phyloP scores from a whole-genome alignment of 2,329 filamentous ascomycete species.

The Lachnellula subtilissima region DNA sequence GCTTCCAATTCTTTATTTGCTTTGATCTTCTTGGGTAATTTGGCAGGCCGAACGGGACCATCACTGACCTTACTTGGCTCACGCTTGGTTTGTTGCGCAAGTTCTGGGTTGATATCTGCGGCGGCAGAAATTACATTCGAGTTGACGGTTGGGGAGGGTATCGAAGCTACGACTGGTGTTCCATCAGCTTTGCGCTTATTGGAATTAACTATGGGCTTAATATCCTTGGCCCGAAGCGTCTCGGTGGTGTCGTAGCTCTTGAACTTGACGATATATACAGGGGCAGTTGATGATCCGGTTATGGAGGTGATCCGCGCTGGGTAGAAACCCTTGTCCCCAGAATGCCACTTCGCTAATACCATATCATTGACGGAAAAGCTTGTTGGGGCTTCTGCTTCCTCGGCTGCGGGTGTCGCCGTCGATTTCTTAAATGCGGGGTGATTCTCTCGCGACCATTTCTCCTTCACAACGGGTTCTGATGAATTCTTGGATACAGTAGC shows the following conservation, averaged over 20 bases:
- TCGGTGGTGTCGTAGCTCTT: constrained; percentile 85
- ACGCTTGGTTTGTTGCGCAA: constrained; percentile 59
- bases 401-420: constrained; percentile 42
- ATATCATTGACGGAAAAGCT: constrained; percentile 83
- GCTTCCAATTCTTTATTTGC: constrained; percentile 87
- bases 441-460: constrained; percentile 77
- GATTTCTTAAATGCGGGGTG: constrained; percentile 69
- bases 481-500: constrained; percentile 36
- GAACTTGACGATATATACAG: constrained; percentile 93
- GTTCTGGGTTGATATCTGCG: constrained; percentile 56
- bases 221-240: constrained; percentile 75
- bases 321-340: constrained; percentile 86
- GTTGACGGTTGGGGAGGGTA: constrained; percentile 38
- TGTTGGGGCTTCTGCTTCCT: constrained; percentile 46
- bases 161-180: constrained; percentile 47
- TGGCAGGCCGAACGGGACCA: constrained; percentile 54
- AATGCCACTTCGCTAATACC: constrained; percentile 85
- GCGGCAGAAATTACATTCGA: constrained; percentile 35
- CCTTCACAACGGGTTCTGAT: constrained; percentile 50
- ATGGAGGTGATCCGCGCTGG: constrained; percentile 89
- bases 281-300: constrained; percentile 84
- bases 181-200: constrained; percentile 84
- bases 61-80: constrained; percentile 60
- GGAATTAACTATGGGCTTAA: constrained; percentile 69
- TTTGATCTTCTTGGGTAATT: constrained; percentile 82